phyloP scores from a whole-genome alignment of 805 yeast species.

The Ascoidea tarda region DNA sequence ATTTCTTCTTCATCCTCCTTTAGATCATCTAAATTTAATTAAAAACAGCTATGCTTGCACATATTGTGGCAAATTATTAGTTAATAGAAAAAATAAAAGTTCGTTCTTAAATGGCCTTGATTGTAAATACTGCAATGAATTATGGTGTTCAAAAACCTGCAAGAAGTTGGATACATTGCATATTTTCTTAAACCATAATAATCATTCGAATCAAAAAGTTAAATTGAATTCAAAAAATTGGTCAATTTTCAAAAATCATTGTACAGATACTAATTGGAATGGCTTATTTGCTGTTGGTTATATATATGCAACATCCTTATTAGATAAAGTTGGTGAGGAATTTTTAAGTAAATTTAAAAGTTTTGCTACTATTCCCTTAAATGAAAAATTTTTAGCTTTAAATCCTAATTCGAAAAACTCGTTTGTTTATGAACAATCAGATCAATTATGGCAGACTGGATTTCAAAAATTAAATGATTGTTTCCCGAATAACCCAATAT shows the following conservation, averaged over 20 bases:
- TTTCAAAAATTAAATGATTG: slow-evolving; percentile 32
- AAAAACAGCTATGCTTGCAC: slow-evolving; percentile 55
- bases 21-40: slow-evolving; percentile 48
- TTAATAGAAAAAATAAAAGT: slow-evolving; percentile 10
- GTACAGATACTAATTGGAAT: slow-evolving; percentile 47
- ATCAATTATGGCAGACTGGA: slow-evolving; percentile 45
- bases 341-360: slow-evolving; percentile 35
- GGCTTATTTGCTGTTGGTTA: slow-evolving; percentile 54
- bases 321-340: slow-evolving; percentile 25
- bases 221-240: slow-evolving; percentile 33
- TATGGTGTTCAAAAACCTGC: slow-evolving; percentile 62
- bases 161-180: slow-evolving; percentile 34
- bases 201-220: slow-evolving; percentile 18
- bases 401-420: slow-evolving; percentile 25
- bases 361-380: slow-evolving; percentile 61
- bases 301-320: slow-evolving; percentile 30
- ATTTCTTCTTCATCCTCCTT: slow-evolving; percentile 48
- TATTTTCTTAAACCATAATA: slow-evolving; percentile 39
- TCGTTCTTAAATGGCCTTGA: slow-evolving; percentile 21
- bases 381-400: slow-evolving; percentile 41
- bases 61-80: slow-evolving; percentile 47
- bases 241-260: slow-evolving; percentile 41
- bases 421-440: slow-evolving; percentile 41
- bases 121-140: slow-evolving; percentile 47
- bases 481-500: slow-evolving; percentile 24